Conservation (phyloP, 106 monocot species). For the Hemerocallis citrina region DNA sequence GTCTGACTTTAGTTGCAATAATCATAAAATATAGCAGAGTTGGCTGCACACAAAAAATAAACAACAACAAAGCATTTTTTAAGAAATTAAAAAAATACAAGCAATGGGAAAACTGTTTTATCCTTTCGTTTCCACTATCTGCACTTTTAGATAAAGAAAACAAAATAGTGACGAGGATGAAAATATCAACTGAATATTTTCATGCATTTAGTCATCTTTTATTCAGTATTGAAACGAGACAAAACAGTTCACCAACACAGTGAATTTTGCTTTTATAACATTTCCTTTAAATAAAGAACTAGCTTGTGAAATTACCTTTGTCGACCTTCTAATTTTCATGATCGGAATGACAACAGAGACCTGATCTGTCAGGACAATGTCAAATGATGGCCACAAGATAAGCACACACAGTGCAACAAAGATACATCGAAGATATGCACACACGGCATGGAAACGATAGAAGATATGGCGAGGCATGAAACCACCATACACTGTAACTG, state of each 20-base stretch:
- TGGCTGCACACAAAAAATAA: not conserved
- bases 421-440: constrained; percentile 84
- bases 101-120: too few species aligned
- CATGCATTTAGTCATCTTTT: too few species aligned
- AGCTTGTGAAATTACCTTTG: constrained; percentile 40
- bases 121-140: too few species aligned
- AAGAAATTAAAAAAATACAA: not conserved
- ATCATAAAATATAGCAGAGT: not conserved
- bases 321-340: constrained; percentile 44
- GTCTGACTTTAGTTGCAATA: not conserved
- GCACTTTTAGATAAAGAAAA: too few species aligned
- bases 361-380: constrained; percentile 75
- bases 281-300: not conserved
- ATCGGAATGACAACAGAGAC: constrained; percentile 83
- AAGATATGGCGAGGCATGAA: constrained; percentile 89
- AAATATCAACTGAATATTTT: too few species aligned
- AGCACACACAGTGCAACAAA: constrained; percentile 84
- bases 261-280: not conserved
- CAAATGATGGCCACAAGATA: constrained; percentile 74
- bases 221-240: not conserved
- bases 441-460: constrained; percentile 80
- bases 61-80: not conserved
- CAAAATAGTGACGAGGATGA: too few species aligned
- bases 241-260: not conserved
- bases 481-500: constrained; percentile 82